Evolutionary conservation across 73 alveolate genomes (phyloP).

Genomic region (Tetrahymena borealis): DNA sequence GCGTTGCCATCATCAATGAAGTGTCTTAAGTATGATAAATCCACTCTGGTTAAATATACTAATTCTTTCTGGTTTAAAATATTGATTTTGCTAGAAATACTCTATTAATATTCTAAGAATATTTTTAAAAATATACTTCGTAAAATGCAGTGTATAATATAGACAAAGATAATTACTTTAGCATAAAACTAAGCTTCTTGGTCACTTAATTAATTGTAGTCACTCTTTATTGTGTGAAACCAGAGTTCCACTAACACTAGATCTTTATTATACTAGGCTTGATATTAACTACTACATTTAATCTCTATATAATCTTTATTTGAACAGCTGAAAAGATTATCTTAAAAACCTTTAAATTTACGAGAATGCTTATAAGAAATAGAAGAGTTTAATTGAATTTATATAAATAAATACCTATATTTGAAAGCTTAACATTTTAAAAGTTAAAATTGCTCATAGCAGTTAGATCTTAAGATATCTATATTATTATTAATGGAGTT

Average conservation of each 20-base stretch:
- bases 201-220: background rate
- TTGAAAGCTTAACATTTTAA: background rate
- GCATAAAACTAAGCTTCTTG: background rate
- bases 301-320: background rate
- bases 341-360: no score
- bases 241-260: background rate
- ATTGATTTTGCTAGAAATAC: background rate
- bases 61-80: background rate
- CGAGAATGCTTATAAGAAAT: background rate
- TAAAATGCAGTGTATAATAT: background rate
- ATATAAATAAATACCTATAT: background rate
- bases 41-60: background rate
- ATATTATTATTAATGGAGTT: background rate
- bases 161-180: background rate
- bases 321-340: background rate
- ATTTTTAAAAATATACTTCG: background rate
- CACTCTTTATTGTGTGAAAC: background rate
- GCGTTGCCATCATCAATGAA: background rate
- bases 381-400: background rate
- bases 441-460: background rate
- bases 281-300: background rate
- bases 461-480: background rate
- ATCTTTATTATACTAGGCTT: background rate
- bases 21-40: background rate
- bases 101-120: background rate